Evolutionary conservation across 208 protist species (phyloP), one percentile per base, ranked within the genome.

Genomic region (Trypanosoma lewisi): DNA sequence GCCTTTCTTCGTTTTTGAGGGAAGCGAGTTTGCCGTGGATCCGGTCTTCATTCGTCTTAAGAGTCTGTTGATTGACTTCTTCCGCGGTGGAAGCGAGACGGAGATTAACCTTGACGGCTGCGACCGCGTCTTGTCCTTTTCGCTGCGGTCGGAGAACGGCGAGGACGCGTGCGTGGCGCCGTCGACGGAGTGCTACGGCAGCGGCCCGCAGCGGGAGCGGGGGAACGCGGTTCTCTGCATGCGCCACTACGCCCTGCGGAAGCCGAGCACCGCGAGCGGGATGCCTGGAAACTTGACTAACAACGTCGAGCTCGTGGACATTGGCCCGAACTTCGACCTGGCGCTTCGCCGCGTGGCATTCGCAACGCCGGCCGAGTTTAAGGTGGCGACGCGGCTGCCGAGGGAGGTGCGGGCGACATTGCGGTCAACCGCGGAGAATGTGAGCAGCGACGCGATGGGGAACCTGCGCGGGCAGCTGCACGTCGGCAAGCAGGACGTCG

Each of bases 1-100:
- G 60, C 88, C 91, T 0, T 87, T 93, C 45, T 86, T 96, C 64
- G 77, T 94, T 8, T 96, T 96, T 73, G 82, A 93, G 34, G 90
- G 90, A 31, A 79, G 71, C 52, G 80, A 94, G 62, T 94, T 95
- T 59, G 63, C 36, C 5, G 72, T 75, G 16, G 79, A 95, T 37
- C 86, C 85, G 7, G 68, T 72, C 5, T 93, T 94, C 31, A 25
- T 83, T 27, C 80, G 91, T 0, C 63, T 96, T 2, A 89, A 94
- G 58, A 96, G 82, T 55, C 66, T 96, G 9, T 66, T 96, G 21
- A 61, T 90, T 25, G 91, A 96, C 69, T 89, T 87, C 58, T 96
- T 96, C 62, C 79, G 87, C 34, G 91, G 91, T 21, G 70, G 74
- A 45, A 80, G 75, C 52, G 84, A 89, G 21, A 34, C 37, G 14